Conservation (phyloP, 2,329 filamentous ascomycete genomes). For the Pezicula rhizophila region DNA sequence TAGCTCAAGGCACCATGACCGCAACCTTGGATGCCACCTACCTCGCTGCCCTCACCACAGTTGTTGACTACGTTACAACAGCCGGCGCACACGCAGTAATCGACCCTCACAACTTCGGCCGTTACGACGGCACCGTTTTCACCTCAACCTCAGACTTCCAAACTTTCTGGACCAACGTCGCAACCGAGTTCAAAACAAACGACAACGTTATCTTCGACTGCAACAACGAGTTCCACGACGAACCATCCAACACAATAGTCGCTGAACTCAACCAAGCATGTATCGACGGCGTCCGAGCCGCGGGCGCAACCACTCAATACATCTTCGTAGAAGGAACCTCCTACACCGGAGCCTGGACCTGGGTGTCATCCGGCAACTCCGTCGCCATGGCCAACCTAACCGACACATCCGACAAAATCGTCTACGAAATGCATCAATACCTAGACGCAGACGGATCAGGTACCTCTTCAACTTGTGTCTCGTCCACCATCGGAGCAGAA, state of each 20-base stretch:
- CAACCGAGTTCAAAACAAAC: conserved; percentile 31
- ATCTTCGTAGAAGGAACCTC: conserved; percentile 55
- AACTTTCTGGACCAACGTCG: conserved; percentile 36
- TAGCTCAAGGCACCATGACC: conserved; percentile 42
- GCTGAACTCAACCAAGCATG: conserved; percentile 37
- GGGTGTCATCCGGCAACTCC: conserved; percentile 38
- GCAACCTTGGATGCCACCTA: conserved; percentile 36
- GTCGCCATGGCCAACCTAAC: conserved; percentile 39
- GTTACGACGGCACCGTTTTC: conserved; percentile 36
- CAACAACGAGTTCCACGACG: conserved; percentile 40
- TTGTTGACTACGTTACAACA: conserved; percentile 39
- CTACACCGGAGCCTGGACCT: conserved; percentile 42
- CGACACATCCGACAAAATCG: conserved; percentile 45
- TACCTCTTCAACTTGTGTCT: conserved; percentile 43
- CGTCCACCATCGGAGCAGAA: conserved; percentile 45
- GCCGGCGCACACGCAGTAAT: conserved; percentile 41
- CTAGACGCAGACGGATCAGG: conserved; percentile 51
- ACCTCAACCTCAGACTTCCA: conserved; percentile 30
- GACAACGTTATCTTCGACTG: conserved; percentile 34
- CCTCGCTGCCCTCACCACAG: conserved; percentile 34
- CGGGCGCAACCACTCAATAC: conserved; percentile 42
- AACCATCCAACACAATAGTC: conserved; percentile 31
- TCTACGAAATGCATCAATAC: conserved; percentile 60
- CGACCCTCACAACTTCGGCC: conserved; percentile 44
- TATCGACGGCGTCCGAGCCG: conserved; percentile 36